These are phyloP conservation scores for Bolboschoenus planiculmis DNA, from an alignment of 176 grass and related monocot species.

Conservation along the genomic window DNA sequence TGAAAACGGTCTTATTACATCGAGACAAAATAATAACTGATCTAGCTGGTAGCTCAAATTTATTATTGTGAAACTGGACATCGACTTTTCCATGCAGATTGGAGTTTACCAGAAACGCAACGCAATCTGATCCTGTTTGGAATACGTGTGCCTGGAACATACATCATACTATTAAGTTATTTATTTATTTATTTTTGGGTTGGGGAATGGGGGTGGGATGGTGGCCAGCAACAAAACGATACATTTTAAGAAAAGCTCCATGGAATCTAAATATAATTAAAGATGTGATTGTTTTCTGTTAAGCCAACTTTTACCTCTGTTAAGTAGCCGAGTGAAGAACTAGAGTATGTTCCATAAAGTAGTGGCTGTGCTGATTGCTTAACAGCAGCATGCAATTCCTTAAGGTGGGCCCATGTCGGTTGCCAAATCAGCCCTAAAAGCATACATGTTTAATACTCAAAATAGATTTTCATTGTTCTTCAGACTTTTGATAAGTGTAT, in stretches of 20 bases:
- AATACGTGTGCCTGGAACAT: slow-evolving; percentile 73
- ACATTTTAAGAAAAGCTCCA: neutral
- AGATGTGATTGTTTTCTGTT: neutral
- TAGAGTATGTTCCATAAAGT: slow-evolving; percentile 60
- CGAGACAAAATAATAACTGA: slow-evolving; percentile 70
- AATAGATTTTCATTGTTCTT: neutral
- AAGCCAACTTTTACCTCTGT: slow-evolving; percentile 56
- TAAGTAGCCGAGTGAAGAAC: slow-evolving; percentile 43
- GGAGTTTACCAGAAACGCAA: slow-evolving; percentile 80
- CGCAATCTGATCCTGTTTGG: slow-evolving; percentile 55
- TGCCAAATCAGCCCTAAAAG: slow-evolving; percentile 70
- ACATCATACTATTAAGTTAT: slow-evolving; percentile 17
- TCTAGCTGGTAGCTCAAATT: slow-evolving; percentile 41
- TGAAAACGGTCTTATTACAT: slow-evolving; percentile 56
- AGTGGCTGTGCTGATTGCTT: slow-evolving; percentile 49
- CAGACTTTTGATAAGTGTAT: neutral
- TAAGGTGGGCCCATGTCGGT: slow-evolving; percentile 91
- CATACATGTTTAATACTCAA: neutral
- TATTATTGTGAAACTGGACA: slow-evolving; percentile 42
- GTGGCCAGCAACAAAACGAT: neutral
- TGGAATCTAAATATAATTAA: neutral
- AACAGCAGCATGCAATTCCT: slow-evolving; percentile 67
- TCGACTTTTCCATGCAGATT: slow-evolving; percentile 17
- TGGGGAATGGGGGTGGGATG: neutral
- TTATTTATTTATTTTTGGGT: slow-evolving; percentile 8